Percentiles rank a stretch among this genome's conserved stretches.
Conservation (phyloP, 2,329 filamentous ascomycete species). For the Cordyceps cicadae region DNA sequence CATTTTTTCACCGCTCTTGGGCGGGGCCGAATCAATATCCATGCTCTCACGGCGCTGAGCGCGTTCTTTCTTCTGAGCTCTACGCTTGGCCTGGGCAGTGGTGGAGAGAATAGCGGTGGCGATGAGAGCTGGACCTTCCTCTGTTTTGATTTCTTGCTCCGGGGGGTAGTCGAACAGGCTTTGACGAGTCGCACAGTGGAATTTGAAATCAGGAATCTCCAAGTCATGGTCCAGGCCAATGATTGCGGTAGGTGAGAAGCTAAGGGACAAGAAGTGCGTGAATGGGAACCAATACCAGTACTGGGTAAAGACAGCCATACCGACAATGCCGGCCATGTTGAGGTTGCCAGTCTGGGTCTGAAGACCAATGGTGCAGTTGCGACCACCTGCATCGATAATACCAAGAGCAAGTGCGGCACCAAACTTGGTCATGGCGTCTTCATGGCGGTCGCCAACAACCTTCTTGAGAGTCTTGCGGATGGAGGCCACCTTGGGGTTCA, state of each 20-base stretch:
- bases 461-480: conserved; percentile 93
- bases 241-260: conserved; percentile 93
- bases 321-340: conserved; percentile 97
- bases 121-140: conserved; percentile 87
- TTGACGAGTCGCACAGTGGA: conserved; percentile 87
- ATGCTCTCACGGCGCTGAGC: conserved; percentile 87
- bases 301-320: conserved; percentile 96
- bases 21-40: conserved; percentile 75
- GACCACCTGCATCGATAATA: conserved; percentile 94
- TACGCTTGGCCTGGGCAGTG: conserved; percentile 90
- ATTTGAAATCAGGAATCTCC: conserved; percentile 88
- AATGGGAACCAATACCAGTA: conserved; percentile 99
- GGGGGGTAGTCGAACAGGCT: conserved; percentile 98
- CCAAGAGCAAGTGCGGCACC: conserved; percentile 88
- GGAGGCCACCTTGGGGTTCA: conserved; percentile 91
- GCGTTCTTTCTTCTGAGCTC: conserved; percentile 88
- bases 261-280: conserved; percentile 91
- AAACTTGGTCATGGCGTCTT: conserved; percentile 99
- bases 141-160: conserved; percentile 88
- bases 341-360: conserved; percentile 97
- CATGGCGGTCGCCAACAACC: conserved; percentile 87
- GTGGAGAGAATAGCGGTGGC: conserved; percentile 94
- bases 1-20: conserved; percentile 70
- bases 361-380: conserved; percentile 95
- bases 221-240: conserved; percentile 92